Evolutionary conservation across 805 yeast species (phyloP), one percentile per base, ranked within the genome.

Genomic region (Zygosaccharomyces bailii): DNA sequence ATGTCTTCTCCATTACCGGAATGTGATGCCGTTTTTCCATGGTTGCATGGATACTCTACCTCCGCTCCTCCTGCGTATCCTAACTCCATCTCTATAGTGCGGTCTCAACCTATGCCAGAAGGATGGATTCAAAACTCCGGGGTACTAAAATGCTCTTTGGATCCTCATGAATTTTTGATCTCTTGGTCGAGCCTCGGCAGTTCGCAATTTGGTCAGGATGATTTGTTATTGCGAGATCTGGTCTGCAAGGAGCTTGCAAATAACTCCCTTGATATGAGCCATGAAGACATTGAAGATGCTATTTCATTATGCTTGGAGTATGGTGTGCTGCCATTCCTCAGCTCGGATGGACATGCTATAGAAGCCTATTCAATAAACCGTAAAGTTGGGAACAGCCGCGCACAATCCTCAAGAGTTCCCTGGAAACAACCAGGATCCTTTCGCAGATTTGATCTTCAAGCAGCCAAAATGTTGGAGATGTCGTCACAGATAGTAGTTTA

Each of bases 381-480:
- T 21, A 36, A 43, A 11, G 53, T 53, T 2, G 41, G 54, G 13
- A 51, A 41, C 25, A 48, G 46, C 25, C 34, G 36, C 23, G 37
- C 42, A 2, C 38, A 37, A 14, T 16, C 17, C 8, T 17, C 36
- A 21, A 41, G 43, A 11, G 19, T 24, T 9, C 24, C 45, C n/a
- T 34, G 30, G 39, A 78, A 72, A 45, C 70, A 75, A 34, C 93
- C 95, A 3, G 80, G 86, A 4, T 79, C 87, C 3, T 72, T 89
- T 43, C 74, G 97, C 50, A 86, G 90, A 59, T 90, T 89, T 63
- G 88, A 86, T 58, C 79, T 85, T 45, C 98, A 91, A 65, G 84
- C 81, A 14, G 75, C 88, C n/a, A 89, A 88, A 59, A 69, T 54
- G 49, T 32, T 83, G 48, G 84, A 93, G 25, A 71, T 79, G 20